These are phyloP conservation scores for Entomortierella beljakovae DNA, from an alignment of 192 early-diverging fungal genomes.

Conservation along the genomic window DNA sequence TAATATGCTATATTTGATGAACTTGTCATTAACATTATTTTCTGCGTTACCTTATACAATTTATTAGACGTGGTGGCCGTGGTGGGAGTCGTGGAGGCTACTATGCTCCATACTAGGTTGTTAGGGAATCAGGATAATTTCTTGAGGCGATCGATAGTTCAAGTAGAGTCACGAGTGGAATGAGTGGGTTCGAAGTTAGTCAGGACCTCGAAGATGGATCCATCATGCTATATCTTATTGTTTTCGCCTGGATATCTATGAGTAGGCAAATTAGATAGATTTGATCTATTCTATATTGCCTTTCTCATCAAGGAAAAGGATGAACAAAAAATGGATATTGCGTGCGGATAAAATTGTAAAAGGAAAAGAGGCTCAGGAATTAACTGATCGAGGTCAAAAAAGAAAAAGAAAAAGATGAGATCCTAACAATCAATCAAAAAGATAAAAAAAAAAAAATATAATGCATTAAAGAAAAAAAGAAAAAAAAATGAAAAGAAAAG, in stretches of 20 bases:
- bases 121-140: not conserved
- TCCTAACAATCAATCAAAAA: too few species aligned
- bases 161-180: not conserved
- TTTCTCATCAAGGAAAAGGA: not conserved
- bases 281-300: not conserved
- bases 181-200: not conserved
- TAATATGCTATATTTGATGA: not conserved
- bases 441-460: not conserved
- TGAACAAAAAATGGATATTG: not conserved
- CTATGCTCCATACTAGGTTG: slow-evolving; percentile 51
- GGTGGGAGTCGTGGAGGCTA: slow-evolving; percentile 56
- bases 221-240: not conserved
- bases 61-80: slow-evolving; percentile 33
- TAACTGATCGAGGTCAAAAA: not conserved
- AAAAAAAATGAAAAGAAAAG: slow-evolving; percentile 1
- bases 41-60: not conserved
- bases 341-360: slow-evolving; percentile 15
- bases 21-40: not conserved
- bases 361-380: not conserved
- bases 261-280: not conserved
- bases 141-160: not conserved
- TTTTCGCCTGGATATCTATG: not conserved
- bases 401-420: slow-evolving; percentile 8
- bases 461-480: slow-evolving; percentile 5
- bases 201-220: not conserved